A percentile compares a stretch with the other conserved stretches of the same genome.
Evolutionary conservation across 1,284 basidiomycete genomes (phyloP).

Genomic region (Cryptococcus wingfieldii): DNA sequence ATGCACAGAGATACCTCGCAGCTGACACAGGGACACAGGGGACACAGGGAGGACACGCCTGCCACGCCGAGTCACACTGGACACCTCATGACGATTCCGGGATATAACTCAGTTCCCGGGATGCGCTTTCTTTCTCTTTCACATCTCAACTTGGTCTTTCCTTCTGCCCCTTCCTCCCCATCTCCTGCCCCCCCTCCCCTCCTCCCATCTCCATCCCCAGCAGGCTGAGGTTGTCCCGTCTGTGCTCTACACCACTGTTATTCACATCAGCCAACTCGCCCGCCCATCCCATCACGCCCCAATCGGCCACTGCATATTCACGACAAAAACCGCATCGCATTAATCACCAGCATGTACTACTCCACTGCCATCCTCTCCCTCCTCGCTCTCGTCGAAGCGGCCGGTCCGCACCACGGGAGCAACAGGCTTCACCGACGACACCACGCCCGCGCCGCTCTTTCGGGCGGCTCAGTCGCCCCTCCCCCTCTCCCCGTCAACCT

Average conservation of each 20-base stretch:
- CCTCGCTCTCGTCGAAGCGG: conserved; percentile 8
- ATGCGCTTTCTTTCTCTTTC: not conserved
- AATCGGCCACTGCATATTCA: not conserved
- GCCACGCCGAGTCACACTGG: not conserved
- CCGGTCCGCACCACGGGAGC: conserved; percentile 10
- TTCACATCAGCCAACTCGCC: not conserved
- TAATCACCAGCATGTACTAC: not conserved
- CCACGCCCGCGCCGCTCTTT: conserved; percentile 12
- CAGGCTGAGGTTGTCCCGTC: conserved; percentile 1
- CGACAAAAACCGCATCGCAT: not conserved
- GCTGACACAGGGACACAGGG: not conserved
- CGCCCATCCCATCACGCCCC: not conserved
- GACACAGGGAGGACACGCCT: not conserved
- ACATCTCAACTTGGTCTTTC: not conserved
- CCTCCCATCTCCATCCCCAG: not conserved
- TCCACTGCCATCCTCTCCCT: not conserved
- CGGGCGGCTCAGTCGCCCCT: not conserved
- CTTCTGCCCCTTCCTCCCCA: not conserved
- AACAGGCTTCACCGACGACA: conserved; percentile 9
- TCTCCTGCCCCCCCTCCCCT: not conserved
- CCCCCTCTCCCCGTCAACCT: not conserved
- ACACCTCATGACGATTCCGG: not conserved
- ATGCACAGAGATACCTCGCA: not conserved
- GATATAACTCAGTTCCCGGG: not conserved
- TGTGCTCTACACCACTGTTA: not conserved